Percentiles rank a stretch among this genome's conserved stretches.
phyloP scores from a whole-genome alignment of 2,329 filamentous ascomycete species.

The Myriosclerotinia curreyana region DNA sequence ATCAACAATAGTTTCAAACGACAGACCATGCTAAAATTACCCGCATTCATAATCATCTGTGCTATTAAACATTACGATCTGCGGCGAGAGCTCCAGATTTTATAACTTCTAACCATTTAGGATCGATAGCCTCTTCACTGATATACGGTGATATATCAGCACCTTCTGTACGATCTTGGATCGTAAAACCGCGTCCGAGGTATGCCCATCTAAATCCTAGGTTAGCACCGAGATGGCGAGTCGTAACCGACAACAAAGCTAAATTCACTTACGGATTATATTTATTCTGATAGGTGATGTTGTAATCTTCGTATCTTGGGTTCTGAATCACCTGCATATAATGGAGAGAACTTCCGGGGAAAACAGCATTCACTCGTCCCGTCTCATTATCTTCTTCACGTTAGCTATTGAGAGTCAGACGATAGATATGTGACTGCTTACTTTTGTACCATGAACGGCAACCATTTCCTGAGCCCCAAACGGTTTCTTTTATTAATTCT shows the following conservation, averaged over 20 bases:
- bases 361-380: conserved; percentile 48
- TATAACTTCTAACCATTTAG: conserved; percentile 11
- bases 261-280: conserved; percentile 7
- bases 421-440: conserved; percentile 20
- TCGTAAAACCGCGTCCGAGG: conserved; percentile 15
- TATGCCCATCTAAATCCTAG: conserved; percentile 16
- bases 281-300: conserved; percentile 42
- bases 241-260: no score
- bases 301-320: conserved; percentile 46
- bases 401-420: background rate
- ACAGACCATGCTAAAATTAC: background rate
- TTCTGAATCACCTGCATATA: conserved; percentile 45
- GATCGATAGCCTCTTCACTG: conserved; percentile 9
- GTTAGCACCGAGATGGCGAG: background rate
- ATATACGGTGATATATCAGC: conserved; percentile 18
- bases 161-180: conserved; percentile 11
- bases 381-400: conserved; percentile 42
- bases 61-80: background rate
- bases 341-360: conserved; percentile 50
- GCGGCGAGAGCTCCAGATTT: background rate
- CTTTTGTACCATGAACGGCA: conserved; percentile 37
- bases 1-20: background rate
- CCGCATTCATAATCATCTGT: no score
- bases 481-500: conserved; percentile 52
- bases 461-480: conserved; percentile 48